These are phyloP conservation scores for Leishmania lainsoni DNA, from an alignment of 208 protist species.

Conservation along the genomic window DNA sequence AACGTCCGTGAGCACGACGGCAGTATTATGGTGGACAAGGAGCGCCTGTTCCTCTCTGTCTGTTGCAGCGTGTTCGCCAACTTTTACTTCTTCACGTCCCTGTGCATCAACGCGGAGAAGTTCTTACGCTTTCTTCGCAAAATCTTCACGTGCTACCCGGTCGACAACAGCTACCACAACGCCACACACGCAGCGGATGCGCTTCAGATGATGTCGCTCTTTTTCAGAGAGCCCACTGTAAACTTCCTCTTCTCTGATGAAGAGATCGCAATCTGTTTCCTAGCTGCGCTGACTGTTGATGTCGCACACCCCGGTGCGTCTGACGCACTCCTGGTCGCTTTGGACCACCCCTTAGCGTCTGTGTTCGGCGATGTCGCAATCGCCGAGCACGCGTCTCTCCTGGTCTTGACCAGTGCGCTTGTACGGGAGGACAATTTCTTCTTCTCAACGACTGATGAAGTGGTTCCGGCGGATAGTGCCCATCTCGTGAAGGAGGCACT, in stretches of 20 bases:
- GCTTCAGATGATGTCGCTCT: constrained; percentile 84
- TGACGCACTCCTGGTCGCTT: constrained; percentile 63
- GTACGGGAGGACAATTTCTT: constrained; percentile 60
- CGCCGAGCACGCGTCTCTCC: constrained; percentile 46
- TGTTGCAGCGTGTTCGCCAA: constrained; percentile 83
- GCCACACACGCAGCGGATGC: constrained; percentile 81
- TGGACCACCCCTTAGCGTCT: constrained; percentile 75
- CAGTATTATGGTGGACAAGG: constrained; percentile 71
- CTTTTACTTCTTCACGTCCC: constrained; percentile 70
- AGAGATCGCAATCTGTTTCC: constrained; percentile 80
- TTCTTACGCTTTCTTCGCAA: constrained; percentile 67
- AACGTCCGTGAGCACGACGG: constrained; percentile 72
- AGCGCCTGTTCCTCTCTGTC: constrained; percentile 83
- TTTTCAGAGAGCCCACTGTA: constrained; percentile 70
- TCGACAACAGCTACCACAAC: constrained; percentile 81
- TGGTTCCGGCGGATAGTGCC: constrained; percentile 25
- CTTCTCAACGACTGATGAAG: constrained; percentile 25
- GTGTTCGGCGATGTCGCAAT: constrained; percentile 73
- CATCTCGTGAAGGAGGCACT: constrained; percentile 59
- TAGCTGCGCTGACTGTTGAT: constrained; percentile 73
- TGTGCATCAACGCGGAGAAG: constrained; percentile 57
- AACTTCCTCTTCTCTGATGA: constrained; percentile 84
- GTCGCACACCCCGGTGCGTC: constrained; percentile 83
- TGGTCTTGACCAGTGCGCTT: constrained; percentile 58
- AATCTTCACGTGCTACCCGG: constrained; percentile 58